phyloP scores from a whole-genome alignment of 352 stramenopile species.

The Globisporangium solare region DNA sequence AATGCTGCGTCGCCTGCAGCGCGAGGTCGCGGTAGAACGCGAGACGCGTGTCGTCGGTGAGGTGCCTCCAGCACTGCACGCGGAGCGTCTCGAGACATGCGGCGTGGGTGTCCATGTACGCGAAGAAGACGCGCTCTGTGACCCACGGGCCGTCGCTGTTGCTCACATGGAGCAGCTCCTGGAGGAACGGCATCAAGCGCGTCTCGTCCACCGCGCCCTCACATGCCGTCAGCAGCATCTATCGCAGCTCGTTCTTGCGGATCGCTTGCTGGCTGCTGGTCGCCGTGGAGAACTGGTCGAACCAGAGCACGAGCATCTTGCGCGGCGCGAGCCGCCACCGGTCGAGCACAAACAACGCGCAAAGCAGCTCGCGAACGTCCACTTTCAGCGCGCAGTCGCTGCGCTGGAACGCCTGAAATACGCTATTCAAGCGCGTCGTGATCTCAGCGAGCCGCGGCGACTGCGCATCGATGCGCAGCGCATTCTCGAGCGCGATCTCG shows the following conservation, averaged over 20 bases:
- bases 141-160: slow-evolving; percentile 8
- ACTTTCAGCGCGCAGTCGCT: slow-evolving; percentile 14
- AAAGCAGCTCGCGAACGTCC: slow-evolving; percentile 48
- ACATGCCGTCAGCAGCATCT: slow-evolving; percentile 33
- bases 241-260: slow-evolving; percentile 21
- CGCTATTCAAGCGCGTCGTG: slow-evolving; percentile 14
- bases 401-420: slow-evolving; percentile 33
- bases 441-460: slow-evolving; percentile 9
- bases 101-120: slow-evolving; percentile 17
- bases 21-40: slow-evolving; percentile 49
- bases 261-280: slow-evolving; percentile 4
- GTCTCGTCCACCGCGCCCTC: slow-evolving; percentile 34
- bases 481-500: slow-evolving; percentile 28
- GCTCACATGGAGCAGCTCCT: slow-evolving; percentile 8
- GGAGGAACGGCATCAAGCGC: slow-evolving; percentile 27
- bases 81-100: slow-evolving; percentile 19
- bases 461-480: slow-evolving; percentile 20
- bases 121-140: slow-evolving; percentile 10
- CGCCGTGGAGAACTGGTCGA: slow-evolving; percentile 42
- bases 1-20: slow-evolving; percentile 27
- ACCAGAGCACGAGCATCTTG: slow-evolving; percentile 45
- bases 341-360: slow-evolving; percentile 41
- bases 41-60: slow-evolving; percentile 58
- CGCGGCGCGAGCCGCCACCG: slow-evolving; percentile 39
- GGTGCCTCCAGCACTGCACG: slow-evolving; percentile 38